A percentile compares a stretch with the other conserved stretches of the same genome.
These are phyloP conservation scores for Apodospora peruviana DNA, from an alignment of 495 filamentous ascomycete species.

Conservation along the genomic window DNA sequence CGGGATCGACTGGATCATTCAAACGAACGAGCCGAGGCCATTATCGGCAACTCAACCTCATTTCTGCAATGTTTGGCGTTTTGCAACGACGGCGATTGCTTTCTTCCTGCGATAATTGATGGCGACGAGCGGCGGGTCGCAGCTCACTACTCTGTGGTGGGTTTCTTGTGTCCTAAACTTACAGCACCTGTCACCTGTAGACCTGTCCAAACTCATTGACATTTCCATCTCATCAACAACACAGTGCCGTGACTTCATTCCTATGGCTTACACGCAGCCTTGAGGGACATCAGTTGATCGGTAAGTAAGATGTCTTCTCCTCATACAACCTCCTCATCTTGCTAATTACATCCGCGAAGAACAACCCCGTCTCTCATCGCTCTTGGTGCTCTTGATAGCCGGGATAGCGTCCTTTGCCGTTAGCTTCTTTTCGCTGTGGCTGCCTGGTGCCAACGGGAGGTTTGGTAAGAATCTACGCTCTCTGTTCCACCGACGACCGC, in stretches of 20 bases:
- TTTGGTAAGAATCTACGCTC: constrained; percentile 36
- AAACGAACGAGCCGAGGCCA: too few relatives aligned
- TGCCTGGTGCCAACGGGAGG: constrained; percentile 40
- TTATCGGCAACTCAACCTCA: too few relatives aligned
- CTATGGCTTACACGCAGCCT: constrained; percentile 37
- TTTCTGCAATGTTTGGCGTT: too few relatives aligned
- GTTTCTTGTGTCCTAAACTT: constrained; percentile 8
- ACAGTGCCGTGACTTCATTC: constrained; percentile 41
- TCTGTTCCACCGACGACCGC: too few relatives aligned
- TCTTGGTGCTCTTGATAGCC: constrained; percentile 28
- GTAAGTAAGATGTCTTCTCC: constrained; percentile 11
- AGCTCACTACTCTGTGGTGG: constrained; percentile 37
- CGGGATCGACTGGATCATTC: too few relatives aligned
- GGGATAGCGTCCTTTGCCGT: constrained; percentile 29
- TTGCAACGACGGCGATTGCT: too few relatives aligned
- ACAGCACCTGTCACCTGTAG: too few relatives aligned
- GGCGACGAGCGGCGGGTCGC: constrained; percentile 28
- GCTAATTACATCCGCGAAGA: constrained; percentile 19
- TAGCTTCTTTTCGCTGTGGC: constrained; percentile 37
- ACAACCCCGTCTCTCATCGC: constrained; percentile 37
- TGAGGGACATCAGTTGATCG: constrained; percentile 41
- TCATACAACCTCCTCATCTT: not conserved
- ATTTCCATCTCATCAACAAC: not conserved
- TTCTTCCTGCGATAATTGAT: too few relatives aligned
- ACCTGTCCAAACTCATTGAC: not conserved